These are phyloP conservation scores for Suillus fuscotomentosus DNA, from an alignment of 768 basidiomycete species.

Conservation along the genomic window DNA sequence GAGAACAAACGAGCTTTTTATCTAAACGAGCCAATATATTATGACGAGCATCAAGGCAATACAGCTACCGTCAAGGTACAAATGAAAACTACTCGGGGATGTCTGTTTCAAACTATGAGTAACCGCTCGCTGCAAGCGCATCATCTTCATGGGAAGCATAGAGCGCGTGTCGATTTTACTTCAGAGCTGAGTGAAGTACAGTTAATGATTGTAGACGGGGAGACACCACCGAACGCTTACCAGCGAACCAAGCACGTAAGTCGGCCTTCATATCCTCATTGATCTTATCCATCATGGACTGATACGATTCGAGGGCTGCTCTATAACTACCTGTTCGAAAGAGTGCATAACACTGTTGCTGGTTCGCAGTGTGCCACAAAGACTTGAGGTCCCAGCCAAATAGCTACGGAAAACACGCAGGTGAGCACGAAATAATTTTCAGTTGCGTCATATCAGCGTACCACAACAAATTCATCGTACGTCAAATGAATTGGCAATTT, in stretches of 20 bases:
- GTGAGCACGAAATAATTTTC: neutral
- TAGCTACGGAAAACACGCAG: neutral
- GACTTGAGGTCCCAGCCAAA: neutral
- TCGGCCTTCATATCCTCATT: neutral
- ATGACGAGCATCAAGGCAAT: neutral
- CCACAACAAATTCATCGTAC: neutral
- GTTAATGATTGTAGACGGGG: neutral
- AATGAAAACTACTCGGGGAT: neutral
- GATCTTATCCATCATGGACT: neutral
- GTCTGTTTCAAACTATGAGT: neutral
- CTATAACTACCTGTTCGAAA: neutral
- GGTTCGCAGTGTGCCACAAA: neutral
- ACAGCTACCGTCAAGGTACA: neutral
- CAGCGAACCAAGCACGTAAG: neutral
- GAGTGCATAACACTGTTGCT: neutral
- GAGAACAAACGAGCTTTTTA: neutral
- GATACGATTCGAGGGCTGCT: neutral
- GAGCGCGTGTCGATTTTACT: neutral
- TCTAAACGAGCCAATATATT: neutral
- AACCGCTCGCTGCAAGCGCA: neutral
- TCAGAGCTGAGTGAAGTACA: neutral
- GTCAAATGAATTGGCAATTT: neutral
- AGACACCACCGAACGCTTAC: neutral
- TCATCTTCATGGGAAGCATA: neutral
- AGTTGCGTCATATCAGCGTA: neutral